phyloP scores from a whole-genome alignment of 805 yeast species.

The Candida namnaoensis region DNA sequence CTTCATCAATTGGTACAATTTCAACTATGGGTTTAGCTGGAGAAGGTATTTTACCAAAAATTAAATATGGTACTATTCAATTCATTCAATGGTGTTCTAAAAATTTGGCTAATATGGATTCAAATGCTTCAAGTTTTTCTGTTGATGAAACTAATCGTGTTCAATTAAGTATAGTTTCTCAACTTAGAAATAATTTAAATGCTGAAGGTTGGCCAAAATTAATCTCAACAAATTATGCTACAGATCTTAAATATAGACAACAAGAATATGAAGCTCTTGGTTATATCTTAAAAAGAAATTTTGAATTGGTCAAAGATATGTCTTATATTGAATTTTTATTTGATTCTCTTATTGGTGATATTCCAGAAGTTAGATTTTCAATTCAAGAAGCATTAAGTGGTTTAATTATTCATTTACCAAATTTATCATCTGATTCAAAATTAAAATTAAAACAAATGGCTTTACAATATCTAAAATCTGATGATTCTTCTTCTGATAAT shows the following conservation, averaged over 20 bases:
- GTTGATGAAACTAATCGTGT: conserved; percentile 17
- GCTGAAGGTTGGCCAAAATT: conserved; percentile 55
- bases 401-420: conserved; percentile 38
- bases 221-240: conserved; percentile 27
- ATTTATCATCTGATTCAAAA: conserved; percentile 30
- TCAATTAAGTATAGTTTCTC: conserved; percentile 37
- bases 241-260: conserved; percentile 37
- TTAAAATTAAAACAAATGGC: conserved; percentile 30
- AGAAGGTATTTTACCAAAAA: conserved; percentile 29
- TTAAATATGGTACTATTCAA: conserved; percentile 49
- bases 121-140: neutral
- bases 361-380: conserved; percentile 50
- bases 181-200: conserved; percentile 42
- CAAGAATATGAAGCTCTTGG: conserved; percentile 77
- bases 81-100: conserved; percentile 57
- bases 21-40: conserved; percentile 45
- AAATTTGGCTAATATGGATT: conserved; percentile 11
- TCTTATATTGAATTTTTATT: conserved; percentile 57
- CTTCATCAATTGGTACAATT: conserved; percentile 34
- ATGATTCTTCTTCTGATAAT: conserved; percentile 16
- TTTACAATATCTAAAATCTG: conserved; percentile 26
- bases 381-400: conserved; percentile 66
- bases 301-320: conserved; percentile 34
- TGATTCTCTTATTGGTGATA: conserved; percentile 59
- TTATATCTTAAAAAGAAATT: conserved; percentile 42